These are phyloP conservation scores for Astrephomene gubernaculifera DNA, from an alignment of 139 green algal species.

Conservation along the genomic window DNA sequence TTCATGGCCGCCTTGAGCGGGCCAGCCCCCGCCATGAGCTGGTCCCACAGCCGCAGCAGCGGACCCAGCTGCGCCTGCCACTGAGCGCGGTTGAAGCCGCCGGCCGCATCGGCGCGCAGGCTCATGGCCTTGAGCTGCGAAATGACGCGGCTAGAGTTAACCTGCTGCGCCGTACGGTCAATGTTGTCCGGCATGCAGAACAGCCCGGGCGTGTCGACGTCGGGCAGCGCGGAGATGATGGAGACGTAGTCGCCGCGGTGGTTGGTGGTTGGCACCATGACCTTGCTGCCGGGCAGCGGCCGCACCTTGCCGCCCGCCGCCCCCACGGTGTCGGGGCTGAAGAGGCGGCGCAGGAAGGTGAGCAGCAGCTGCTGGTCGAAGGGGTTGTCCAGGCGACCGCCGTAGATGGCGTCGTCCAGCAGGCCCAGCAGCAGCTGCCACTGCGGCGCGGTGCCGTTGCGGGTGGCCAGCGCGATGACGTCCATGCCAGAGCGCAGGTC, in stretches of 20 bases:
- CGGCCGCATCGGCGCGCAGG: constrained; percentile 17
- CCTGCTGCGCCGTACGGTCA: constrained; percentile 67
- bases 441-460: constrained; percentile 24
- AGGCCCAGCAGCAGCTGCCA: constrained; percentile 83
- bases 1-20: constrained; percentile 44
- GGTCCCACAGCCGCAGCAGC: constrained; percentile 74
- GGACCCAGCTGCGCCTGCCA: constrained; percentile 73
- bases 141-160: constrained; percentile 49
- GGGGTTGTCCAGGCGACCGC: constrained; percentile 79
- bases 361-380: constrained; percentile 69
- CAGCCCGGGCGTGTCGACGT: constrained; percentile 67
- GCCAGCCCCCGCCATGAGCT: constrained; percentile 41
- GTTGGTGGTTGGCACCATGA: constrained; percentile 59
- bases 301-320: constrained; percentile 39
- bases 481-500: constrained; percentile 79
- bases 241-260: constrained; percentile 54
- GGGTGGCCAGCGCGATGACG: constrained; percentile 63
- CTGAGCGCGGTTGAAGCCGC: constrained; percentile 58
- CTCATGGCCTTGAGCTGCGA: constrained; percentile 61
- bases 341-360: constrained; percentile 72
- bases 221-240: constrained; percentile 63
- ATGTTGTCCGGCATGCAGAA: constrained; percentile 86
- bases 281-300: constrained; percentile 64
- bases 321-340: constrained; percentile 61
- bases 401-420: constrained; percentile 86